A percentile compares a stretch with the other conserved stretches of the same genome.
Conservation (phyloP, 2,329 filamentous ascomycete species). For the Ceratocystis cacaofunesta region DNA sequence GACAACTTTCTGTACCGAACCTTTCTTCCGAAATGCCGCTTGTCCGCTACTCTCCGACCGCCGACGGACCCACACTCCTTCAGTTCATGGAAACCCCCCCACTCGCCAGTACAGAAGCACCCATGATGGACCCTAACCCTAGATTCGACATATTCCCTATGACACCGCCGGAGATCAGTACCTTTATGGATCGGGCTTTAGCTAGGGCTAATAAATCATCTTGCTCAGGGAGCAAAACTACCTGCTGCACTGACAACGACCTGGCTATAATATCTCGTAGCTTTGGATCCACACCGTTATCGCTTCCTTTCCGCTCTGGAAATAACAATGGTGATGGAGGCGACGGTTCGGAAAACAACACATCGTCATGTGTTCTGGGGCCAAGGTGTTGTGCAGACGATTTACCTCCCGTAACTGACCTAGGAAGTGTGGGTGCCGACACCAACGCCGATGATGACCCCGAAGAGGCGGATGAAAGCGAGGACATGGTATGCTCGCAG, state of each 20-base stretch:
- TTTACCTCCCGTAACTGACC: not conserved
- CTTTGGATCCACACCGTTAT: not conserved
- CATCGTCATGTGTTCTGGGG: constrained; percentile 13
- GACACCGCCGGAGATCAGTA: not conserved
- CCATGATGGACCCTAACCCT: not conserved
- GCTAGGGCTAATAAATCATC: not conserved
- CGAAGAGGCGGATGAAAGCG: constrained; percentile 2
- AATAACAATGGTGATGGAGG: not conserved
- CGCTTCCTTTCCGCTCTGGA: not conserved
- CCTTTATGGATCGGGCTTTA: not conserved
- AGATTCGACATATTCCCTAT: not conserved
- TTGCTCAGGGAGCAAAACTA: not conserved
- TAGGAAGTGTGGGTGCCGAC: not conserved
- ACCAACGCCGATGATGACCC: not conserved
- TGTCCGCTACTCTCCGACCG: not conserved
- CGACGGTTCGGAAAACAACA: not conserved
- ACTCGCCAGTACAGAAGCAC: not conserved
- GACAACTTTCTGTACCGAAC: not conserved
- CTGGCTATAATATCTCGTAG: constrained; percentile 1
- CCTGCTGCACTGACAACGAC: not conserved
- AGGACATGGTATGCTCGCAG: constrained; percentile 4
- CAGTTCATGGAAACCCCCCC: not conserved
- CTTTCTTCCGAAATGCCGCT: not conserved
- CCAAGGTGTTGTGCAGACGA: constrained; percentile 14
- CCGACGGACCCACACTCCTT: not conserved